Conservation (phyloP, 1,284 basidiomycete species). For the Coniferiporia weirii region DNA sequence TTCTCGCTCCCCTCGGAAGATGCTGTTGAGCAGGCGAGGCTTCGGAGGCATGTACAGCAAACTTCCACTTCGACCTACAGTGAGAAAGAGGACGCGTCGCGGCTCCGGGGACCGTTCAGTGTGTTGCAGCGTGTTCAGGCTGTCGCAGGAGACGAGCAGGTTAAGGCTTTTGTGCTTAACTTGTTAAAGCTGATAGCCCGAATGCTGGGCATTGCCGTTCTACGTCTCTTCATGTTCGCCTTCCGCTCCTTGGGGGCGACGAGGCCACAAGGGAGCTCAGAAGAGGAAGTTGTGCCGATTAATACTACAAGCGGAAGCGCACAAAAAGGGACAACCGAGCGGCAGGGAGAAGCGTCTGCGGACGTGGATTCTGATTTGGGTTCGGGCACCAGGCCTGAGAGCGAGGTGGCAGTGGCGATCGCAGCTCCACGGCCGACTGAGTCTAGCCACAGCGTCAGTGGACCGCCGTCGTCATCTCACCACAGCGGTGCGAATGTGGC, state of each 20-base stretch:
- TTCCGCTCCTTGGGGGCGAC: background rate
- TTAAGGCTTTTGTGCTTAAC: background rate
- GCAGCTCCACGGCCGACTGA: no score
- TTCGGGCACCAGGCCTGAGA: no score
- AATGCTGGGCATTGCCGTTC: conserved; percentile 1
- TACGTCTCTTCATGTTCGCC: background rate
- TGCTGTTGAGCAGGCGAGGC: background rate
- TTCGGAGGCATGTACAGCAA: background rate
- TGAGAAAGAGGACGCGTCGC: background rate
- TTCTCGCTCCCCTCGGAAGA: conserved; percentile 2
- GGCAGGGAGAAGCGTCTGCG: no score
- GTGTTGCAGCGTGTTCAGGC: background rate
- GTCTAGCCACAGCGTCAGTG: no score
- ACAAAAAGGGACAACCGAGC: no score
- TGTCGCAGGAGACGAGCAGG: background rate
- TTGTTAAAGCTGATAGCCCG: background rate
- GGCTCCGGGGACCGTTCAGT: background rate
- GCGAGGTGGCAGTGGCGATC: no score
- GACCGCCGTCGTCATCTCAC: no score
- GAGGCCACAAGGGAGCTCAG: background rate
- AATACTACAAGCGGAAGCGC: no score
- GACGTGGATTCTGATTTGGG: no score
- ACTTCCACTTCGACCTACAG: background rate
- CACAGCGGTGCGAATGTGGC: no score
- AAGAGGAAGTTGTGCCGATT: no score